Conservation (phyloP, 2,329 filamentous ascomycete species). For the Calycina marina region DNA sequence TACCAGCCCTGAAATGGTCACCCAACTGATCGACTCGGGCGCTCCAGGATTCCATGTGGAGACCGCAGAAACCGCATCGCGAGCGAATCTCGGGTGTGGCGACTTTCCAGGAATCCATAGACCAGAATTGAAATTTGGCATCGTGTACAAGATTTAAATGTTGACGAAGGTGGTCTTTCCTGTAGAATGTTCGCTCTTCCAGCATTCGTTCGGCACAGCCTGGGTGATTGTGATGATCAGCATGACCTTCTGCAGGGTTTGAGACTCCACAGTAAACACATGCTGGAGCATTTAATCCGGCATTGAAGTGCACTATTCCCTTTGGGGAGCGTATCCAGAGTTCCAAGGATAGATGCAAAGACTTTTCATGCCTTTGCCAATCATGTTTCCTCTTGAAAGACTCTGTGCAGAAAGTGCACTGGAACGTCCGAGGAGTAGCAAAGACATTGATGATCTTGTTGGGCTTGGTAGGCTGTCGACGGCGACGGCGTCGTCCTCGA, state of each 20-base stretch:
- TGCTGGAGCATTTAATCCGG: constrained; percentile 39
- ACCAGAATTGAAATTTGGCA: constrained; percentile 43
- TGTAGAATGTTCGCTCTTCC: constrained; percentile 49
- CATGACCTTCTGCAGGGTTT: constrained; percentile 39
- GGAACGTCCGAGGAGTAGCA: constrained; percentile 31
- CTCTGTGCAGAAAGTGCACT: constrained; percentile 56
- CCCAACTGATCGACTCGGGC: constrained; percentile 47
- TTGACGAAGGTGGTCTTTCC: constrained; percentile 53
- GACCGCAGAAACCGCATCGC: constrained; percentile 50
- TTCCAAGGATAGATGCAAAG: constrained; percentile 48
- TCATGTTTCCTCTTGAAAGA: constrained; percentile 55
- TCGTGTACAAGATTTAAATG: constrained; percentile 48
- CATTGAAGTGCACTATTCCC: constrained; percentile 39
- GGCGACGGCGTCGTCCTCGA: constrained; percentile 18
- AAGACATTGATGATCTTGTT: constrained; percentile 31
- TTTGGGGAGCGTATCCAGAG: constrained; percentile 50
- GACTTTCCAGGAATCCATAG: constrained; percentile 50
- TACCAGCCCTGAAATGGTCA: constrained; percentile 53
- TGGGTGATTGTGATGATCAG: constrained; percentile 44
- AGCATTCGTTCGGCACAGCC: constrained; percentile 51
- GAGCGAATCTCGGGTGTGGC: constrained; percentile 46
- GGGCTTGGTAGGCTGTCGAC: constrained; percentile 17
- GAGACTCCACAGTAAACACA: constrained; percentile 46
- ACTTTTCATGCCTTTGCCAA: constrained; percentile 59
- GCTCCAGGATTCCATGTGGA: constrained; percentile 46